A percentile compares a stretch with the other conserved stretches of the same genome.
Conservation (phyloP, 2,329 filamentous ascomycete species). For the Aspergillaceae sp. region DNA sequence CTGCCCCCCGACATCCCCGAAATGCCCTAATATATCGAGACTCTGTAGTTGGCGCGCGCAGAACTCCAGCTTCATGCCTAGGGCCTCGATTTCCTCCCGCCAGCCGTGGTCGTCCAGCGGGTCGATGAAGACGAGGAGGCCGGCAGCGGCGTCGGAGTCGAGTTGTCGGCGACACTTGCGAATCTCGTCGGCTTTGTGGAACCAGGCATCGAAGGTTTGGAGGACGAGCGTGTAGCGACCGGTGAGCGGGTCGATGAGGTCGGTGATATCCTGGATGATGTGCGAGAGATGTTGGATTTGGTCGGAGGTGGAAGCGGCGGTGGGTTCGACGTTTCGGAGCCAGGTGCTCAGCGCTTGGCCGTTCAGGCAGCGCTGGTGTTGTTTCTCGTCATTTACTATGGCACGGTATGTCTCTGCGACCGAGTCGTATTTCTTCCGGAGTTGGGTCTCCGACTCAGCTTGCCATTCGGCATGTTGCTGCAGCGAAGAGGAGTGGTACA, state of each 20-base stretch:
- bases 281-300: constrained; percentile 34
- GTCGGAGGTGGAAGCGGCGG: constrained; percentile 18
- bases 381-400: constrained; percentile 24
- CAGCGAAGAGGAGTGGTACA: constrained; percentile 27
- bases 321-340: constrained; percentile 22
- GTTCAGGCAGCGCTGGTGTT: constrained; percentile 26
- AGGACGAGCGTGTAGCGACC: constrained; percentile 25
- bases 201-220: constrained; percentile 30
- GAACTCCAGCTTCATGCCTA: constrained; percentile 27
- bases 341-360: constrained; percentile 27
- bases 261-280: constrained; percentile 30
- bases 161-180: constrained; percentile 10
- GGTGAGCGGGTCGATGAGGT: constrained; percentile 18
- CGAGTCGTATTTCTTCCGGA: constrained; percentile 27
- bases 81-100: constrained; percentile 24
- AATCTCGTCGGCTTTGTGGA: constrained; percentile 21
- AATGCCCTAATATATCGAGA: constrained; percentile 26
- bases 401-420: constrained; percentile 28
- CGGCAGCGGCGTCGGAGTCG: constrained; percentile 5
- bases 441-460: constrained; percentile 17
- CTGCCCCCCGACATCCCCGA: constrained; percentile 14
- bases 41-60: constrained; percentile 28
- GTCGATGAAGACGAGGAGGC: constrained; percentile 24
- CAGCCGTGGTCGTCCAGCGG: constrained; percentile 24
- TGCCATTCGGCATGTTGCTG: constrained; percentile 25